Conservation (phyloP, 202 grass and related monocot species). For the Eragrostis tef region DNA sequence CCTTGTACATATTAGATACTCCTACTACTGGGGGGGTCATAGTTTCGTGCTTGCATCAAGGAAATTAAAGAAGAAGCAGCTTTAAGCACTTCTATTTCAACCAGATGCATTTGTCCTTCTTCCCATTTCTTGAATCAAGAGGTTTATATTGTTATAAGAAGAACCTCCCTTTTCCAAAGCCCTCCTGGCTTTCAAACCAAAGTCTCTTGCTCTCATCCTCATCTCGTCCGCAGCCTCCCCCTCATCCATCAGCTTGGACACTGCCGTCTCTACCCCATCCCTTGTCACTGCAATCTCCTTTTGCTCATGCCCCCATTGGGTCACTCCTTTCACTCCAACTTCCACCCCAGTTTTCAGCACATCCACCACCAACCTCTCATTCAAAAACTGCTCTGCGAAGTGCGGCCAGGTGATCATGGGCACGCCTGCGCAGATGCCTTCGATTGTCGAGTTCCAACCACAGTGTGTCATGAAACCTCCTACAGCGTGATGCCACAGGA, state of each 20-base stretch:
- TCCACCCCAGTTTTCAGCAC: constrained; percentile 65
- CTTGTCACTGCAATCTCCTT: constrained; percentile 50
- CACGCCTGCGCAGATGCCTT: constrained; percentile 59
- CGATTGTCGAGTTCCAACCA: constrained; percentile 83
- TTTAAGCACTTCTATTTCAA: constrained; percentile 33
- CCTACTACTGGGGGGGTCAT: constrained; percentile 11
- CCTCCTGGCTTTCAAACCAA: constrained; percentile 52
- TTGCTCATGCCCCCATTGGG: constrained; percentile 40
- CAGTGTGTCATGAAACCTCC: constrained; percentile 83
- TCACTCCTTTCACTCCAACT: constrained; percentile 51
- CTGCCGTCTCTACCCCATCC: constrained; percentile 49
- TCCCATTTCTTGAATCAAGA: constrained; percentile 58
- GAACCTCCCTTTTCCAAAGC: constrained; percentile 67
- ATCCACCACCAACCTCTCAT: constrained; percentile 71
- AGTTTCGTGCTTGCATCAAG: neutral
- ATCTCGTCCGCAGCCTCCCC: constrained; percentile 50
- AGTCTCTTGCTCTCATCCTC: constrained; percentile 58
- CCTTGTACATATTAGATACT: too few species aligned
- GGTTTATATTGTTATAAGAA: constrained; percentile 55
- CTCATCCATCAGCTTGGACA: constrained; percentile 58
- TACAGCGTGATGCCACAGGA: constrained; percentile 63
- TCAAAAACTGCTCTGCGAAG: constrained; percentile 77
- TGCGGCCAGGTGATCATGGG: constrained; percentile 84
- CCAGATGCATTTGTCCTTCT: constrained; percentile 18
- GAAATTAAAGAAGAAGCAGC: neutral